These are phyloP conservation scores for Prunus dulcis DNA, from an alignment of 306 rosid species.

Conservation along the genomic window DNA sequence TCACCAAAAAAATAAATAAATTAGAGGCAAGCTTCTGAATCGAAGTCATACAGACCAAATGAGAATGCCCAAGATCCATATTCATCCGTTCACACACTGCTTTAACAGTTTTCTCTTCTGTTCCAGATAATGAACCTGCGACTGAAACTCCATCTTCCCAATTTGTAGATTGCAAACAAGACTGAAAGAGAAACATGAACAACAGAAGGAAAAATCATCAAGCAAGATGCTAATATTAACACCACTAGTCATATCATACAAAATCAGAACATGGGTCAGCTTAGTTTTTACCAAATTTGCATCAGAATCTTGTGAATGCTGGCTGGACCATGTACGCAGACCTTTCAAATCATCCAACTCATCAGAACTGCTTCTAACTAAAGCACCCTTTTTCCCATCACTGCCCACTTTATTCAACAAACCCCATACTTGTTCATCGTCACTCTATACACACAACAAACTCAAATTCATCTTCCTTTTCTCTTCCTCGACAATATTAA, in stretches of 20 bases:
- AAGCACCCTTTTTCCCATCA: constrained; percentile 35
- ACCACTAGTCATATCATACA: constrained; percentile 3
- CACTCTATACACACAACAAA: constrained; percentile 59
- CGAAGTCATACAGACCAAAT: constrained; percentile 6
- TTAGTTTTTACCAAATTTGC: constrained; percentile 38
- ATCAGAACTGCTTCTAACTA: constrained; percentile 36
- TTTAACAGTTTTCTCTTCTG: constrained; percentile 58
- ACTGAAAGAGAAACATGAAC: constrained; percentile 35
- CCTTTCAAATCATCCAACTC: constrained; percentile 37
- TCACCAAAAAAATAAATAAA: background rate
- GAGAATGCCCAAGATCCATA: constrained; percentile 29
- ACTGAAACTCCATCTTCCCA: constrained; percentile 52
- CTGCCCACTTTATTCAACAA: constrained; percentile 15
- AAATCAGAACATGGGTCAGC: constrained; percentile 18
- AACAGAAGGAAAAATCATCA: constrained; percentile 15
- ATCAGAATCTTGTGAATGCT: constrained; percentile 44
- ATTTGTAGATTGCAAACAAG: constrained; percentile 27
- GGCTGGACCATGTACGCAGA: constrained; percentile 51
- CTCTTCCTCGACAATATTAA: background rate
- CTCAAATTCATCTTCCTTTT: constrained; percentile 1
- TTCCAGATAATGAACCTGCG: constrained; percentile 54
- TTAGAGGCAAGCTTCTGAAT: background rate
- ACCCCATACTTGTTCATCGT: constrained; percentile 51
- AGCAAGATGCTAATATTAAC: constrained; percentile 1
- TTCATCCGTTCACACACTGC: constrained; percentile 66